Evolutionary conservation across 2,329 filamentous ascomycete genomes (phyloP).

Genomic region (Chlorencoelia australis): DNA sequence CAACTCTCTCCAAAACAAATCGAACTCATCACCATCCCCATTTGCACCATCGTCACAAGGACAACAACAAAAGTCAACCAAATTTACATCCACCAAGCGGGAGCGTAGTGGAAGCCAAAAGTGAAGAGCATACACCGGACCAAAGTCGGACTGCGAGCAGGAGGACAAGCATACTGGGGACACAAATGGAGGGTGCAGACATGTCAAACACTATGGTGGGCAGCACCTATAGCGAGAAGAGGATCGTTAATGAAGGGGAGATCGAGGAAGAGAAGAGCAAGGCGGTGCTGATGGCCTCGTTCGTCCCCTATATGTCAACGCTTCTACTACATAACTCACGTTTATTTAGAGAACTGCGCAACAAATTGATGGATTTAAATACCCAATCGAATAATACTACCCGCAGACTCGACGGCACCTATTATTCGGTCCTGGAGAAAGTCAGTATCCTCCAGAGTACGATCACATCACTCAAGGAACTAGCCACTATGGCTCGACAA

Average conservation of each 20-base stretch:
- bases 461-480: constrained; percentile 52
- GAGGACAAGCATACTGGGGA: constrained; percentile 32
- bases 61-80: constrained; percentile 23
- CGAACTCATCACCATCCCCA: constrained; percentile 29
- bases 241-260: constrained; percentile 30
- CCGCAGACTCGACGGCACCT: constrained; percentile 60
- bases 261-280: constrained; percentile 34
- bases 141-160: constrained; percentile 36
- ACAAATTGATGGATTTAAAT: constrained; percentile 43
- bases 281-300: constrained; percentile 33
- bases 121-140: constrained; percentile 35
- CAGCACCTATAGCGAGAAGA: too few relatives aligned
- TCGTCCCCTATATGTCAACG: constrained; percentile 15
- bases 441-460: constrained; percentile 53
- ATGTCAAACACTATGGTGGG: constrained; percentile 5
- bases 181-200: constrained; percentile 11
- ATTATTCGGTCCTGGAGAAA: constrained; percentile 64
- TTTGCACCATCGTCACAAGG: constrained; percentile 27
- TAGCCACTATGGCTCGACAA: constrained; percentile 51
- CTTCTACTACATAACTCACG: constrained; percentile 3
- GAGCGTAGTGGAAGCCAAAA: constrained; percentile 14
- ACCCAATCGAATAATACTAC: constrained; percentile 53
- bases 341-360: constrained; percentile 38
- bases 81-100: constrained; percentile 13
- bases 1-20: constrained; percentile 24